These are phyloP conservation scores for Pestalotiopsis sp. DNA, from an alignment of 2,329 filamentous ascomycete species.

Conservation along the genomic window DNA sequence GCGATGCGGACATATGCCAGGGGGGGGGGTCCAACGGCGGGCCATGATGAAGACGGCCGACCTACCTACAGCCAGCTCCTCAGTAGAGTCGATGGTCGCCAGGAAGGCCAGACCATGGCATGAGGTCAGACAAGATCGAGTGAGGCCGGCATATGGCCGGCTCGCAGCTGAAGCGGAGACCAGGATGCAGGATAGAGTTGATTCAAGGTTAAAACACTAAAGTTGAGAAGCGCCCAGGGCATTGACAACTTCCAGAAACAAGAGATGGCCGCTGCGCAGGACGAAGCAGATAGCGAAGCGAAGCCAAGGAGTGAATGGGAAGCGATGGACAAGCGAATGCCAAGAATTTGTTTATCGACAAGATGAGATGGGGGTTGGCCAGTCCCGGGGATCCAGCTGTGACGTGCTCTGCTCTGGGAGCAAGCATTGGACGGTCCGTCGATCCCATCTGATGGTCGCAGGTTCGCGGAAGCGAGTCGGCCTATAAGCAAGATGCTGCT, in stretches of 20 bases:
- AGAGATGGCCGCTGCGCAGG: background rate
- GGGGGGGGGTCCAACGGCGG: background rate
- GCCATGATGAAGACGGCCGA: background rate
- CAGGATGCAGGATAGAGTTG: constrained; percentile 7
- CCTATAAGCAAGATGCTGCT: background rate
- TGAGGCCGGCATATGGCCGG: constrained; percentile 1
- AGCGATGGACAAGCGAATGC: background rate
- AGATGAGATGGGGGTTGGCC: background rate
- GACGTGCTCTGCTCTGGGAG: background rate
- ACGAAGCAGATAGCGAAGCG: background rate
- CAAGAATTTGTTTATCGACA: background rate
- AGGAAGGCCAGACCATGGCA: background rate
- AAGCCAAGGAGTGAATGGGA: background rate
- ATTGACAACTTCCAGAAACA: constrained; percentile 9
- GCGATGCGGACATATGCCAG: background rate
- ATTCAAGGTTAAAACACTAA: constrained; percentile 1
- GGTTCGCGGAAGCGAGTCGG: background rate
- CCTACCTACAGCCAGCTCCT: background rate
- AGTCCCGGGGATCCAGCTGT: background rate
- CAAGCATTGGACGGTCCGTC: background rate
- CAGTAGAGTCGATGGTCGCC: background rate
- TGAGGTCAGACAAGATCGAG: background rate
- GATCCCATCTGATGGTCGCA: background rate
- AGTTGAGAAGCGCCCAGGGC: background rate
- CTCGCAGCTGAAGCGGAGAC: background rate